Evolutionary conservation across 345 rosid genomes (phyloP).

Genomic region (Lumnitzera racemosa): DNA sequence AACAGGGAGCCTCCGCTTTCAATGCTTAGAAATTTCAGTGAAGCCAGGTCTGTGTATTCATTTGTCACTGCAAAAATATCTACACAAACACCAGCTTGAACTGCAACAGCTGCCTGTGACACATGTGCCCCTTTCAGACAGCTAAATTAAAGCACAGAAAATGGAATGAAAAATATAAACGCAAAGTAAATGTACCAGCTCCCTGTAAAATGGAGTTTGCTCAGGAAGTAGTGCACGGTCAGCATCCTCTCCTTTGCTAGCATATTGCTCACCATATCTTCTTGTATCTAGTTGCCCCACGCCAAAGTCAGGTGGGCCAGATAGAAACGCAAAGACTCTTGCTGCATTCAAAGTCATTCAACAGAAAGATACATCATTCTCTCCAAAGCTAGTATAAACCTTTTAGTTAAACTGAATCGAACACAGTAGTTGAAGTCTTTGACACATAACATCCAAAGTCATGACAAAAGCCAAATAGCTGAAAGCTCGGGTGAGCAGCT

Average conservation of each 20-base stretch:
- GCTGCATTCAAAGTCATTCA: slow-evolving; percentile 50
- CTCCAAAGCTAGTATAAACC: background rate
- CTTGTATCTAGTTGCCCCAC: slow-evolving; percentile 96
- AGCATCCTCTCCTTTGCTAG: slow-evolving; percentile 98
- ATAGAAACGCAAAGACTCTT: slow-evolving; percentile 86
- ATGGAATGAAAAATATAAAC: slow-evolving; percentile 1
- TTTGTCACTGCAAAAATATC: slow-evolving; percentile 94
- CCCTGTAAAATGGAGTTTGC: slow-evolving; percentile 97
- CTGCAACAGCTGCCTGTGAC: slow-evolving; percentile 91
- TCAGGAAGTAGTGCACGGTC: slow-evolving; percentile 98
- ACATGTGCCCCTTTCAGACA: slow-evolving; percentile 25
- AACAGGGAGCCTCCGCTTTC: slow-evolving; percentile 97
- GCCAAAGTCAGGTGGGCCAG: slow-evolving; percentile 99
- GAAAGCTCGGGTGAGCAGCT: no score
- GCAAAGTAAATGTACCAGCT: slow-evolving; percentile 51
- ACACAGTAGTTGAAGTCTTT: no score
- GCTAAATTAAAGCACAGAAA: slow-evolving; percentile 6
- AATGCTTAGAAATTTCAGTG: slow-evolving; percentile 90
- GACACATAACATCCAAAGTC: no score
- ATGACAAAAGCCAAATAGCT: no score
- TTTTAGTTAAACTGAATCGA: no score
- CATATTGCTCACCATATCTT: slow-evolving; percentile 98
- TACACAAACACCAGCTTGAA: slow-evolving; percentile 96
- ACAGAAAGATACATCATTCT: slow-evolving; percentile 5
- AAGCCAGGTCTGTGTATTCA: slow-evolving; percentile 97